A percentile compares a stretch with the other conserved stretches of the same genome.
Conservation (phyloP, 2,329 filamentous ascomycete genomes). For the Aspergillus neoniger region DNA sequence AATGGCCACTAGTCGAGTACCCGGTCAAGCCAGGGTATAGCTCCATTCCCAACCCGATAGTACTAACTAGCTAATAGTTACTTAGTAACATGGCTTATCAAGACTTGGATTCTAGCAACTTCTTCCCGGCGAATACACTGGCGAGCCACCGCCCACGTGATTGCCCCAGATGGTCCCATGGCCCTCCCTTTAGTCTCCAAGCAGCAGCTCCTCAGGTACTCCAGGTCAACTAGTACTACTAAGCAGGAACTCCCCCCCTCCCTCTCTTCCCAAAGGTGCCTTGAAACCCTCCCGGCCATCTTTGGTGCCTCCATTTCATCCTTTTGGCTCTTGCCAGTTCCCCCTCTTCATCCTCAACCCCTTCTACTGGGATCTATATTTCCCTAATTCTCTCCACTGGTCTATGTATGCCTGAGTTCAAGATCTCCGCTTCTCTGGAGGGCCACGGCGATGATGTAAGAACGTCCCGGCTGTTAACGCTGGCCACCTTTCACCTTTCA, state of each 20-base stretch:
- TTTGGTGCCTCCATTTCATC: conserved; percentile 3
- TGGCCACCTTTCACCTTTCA: conserved; percentile 17
- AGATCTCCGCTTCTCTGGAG: conserved; percentile 84
- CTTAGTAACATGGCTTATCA: background rate
- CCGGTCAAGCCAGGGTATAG: no score
- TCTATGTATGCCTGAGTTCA: conserved; percentile 74
- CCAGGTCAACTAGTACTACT: background rate
- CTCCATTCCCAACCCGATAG: no score
- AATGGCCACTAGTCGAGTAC: background rate
- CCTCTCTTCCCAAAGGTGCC: conserved; percentile 1
- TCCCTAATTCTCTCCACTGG: background rate
- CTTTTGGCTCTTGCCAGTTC: background rate
- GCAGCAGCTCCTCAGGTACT: conserved; percentile 7
- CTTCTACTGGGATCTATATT: background rate
- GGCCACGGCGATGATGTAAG: conserved; percentile 94
- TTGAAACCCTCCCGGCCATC: conserved; percentile 4
- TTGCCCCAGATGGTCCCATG: conserved; percentile 8
- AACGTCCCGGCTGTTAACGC: conserved; percentile 24
- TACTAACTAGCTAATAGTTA: background rate
- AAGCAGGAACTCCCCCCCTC: conserved; percentile 5
- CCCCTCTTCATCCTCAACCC: background rate
- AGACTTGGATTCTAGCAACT: conserved; percentile 18
- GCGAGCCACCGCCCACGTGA: conserved; percentile 22
- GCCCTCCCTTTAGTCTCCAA: conserved; percentile 5
- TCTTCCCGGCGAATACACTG: background rate